A percentile compares a stretch with the other conserved stretches of the same genome.
phyloP scores from a whole-genome alignment of 2,329 filamentous ascomycete genomes.

The Proliferodiscus dingleyae region DNA sequence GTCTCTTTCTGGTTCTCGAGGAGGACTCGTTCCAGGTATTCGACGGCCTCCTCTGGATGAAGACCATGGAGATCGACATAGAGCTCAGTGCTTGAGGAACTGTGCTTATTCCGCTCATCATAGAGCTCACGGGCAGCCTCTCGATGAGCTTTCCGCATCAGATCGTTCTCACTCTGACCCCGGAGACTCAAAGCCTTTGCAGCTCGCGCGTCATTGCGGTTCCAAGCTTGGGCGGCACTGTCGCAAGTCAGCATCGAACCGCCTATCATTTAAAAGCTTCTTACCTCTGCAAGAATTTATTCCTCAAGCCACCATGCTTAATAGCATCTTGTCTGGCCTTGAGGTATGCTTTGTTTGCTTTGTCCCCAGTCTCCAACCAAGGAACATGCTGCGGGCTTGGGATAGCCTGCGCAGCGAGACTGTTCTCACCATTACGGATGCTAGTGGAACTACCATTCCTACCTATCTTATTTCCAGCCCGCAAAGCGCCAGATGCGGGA shows the following conservation, averaged over 20 bases:
- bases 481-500: slow-evolving; percentile 59
- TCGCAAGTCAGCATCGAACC: slow-evolving; percentile 15
- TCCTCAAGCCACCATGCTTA: slow-evolving; percentile 91
- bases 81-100: slow-evolving; percentile 58
- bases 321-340: slow-evolving; percentile 95
- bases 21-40: slow-evolving; percentile 85
- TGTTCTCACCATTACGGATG: slow-evolving; percentile 68
- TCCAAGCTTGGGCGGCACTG: slow-evolving; percentile 96
- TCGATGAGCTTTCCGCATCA: slow-evolving; percentile 95
- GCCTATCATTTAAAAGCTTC: slow-evolving; percentile 5
- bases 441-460: slow-evolving; percentile 62
- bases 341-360: slow-evolving; percentile 88
- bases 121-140: slow-evolving; percentile 90
- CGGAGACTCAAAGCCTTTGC: slow-evolving; percentile 92
- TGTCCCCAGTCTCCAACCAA: slow-evolving; percentile 90
- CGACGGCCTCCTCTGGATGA: slow-evolving; percentile 95
- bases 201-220: slow-evolving; percentile 91
- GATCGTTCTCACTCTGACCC: slow-evolving; percentile 92
- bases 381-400: slow-evolving; percentile 86
- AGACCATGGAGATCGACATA: slow-evolving; percentile 97
- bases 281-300: slow-evolving; percentile 94
- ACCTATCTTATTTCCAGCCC: slow-evolving; percentile 53
- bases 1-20: slow-evolving; percentile 71
- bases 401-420: slow-evolving; percentile 75
- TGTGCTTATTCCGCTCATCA: slow-evolving; percentile 81